Base-by-base conservation (phyloP, 345 rosid genomes). In the Eucalyptus fibrosa region DNA sequence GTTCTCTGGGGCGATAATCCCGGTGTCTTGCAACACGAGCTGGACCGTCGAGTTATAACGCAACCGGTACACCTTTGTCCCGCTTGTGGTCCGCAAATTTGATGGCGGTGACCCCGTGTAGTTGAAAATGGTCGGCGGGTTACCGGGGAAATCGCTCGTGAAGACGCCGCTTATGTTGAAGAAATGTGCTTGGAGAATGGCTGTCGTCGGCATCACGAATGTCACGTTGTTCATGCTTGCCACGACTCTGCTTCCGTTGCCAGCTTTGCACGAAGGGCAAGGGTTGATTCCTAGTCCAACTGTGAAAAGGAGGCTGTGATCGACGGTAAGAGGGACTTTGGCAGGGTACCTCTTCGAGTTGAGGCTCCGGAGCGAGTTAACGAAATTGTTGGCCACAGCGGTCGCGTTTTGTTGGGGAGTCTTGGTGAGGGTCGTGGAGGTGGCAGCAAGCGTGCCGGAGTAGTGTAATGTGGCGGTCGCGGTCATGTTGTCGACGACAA, bases 351-450 rank as follows among this genome's bases (percentile, higher is more conserved):
- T 93, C 86, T 91, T 92, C 19, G 99, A 98, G 88, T 98, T 98
- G 37, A 98, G 93, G 88, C 97, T 94, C 12, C 97, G 96, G n/a
- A 97, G 96, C 23, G 98, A 90, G 56, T 93, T 87, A 1, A 91
- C 72, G 44, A 95, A 97, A 51, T 32, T 92, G 92, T 96, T 93
- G 30, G 99, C 98, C 16, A 95, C 80, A 1, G 91, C 89, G 17
- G 99, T 97, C 91, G 97, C 98, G 50, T 97, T 97, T 90, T 94
- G 91, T 4, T 97, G 96, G 5, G 99, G 99, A 11, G 97, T 94
- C 44, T 32, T 83, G 16, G 97, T 95, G 51, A 93, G 92, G 17
- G 62, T 56, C 62, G 88, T 91, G 69, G 94, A 91, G 15, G 95
- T 7, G 83, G 91, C 92, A 7, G 94, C 90, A 17, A 95, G 95